Percentiles rank a stretch among this genome's conserved stretches.
These are phyloP conservation scores for Zygosaccharomyces lentus DNA, from an alignment of 805 yeast species.

Conservation along the genomic window DNA sequence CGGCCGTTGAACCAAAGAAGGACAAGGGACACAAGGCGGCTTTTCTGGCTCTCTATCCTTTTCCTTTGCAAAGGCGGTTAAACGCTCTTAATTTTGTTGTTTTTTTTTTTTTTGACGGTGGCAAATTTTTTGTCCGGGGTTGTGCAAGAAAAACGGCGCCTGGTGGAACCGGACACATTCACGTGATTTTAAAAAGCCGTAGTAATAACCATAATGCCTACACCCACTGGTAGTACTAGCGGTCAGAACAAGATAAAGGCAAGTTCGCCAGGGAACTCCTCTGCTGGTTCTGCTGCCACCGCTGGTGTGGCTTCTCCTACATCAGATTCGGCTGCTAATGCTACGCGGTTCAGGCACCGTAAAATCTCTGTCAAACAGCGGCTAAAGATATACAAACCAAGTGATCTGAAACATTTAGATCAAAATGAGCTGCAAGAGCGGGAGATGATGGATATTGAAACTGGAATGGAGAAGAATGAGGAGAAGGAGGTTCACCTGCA, in stretches of 20 bases:
- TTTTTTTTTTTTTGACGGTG: slow-evolving; percentile 1
- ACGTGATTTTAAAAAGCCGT: neutral
- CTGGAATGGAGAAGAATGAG: slow-evolving; percentile 97
- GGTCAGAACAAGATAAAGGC: slow-evolving; percentile 7
- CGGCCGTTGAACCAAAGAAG: neutral
- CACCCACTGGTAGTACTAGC: slow-evolving; percentile 11
- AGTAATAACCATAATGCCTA: slow-evolving; percentile 9
- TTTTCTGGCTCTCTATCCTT: neutral
- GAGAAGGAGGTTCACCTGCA: slow-evolving; percentile 96
- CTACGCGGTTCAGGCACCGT: slow-evolving; percentile 83
- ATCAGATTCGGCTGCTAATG: slow-evolving; percentile 37
- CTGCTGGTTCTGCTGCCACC: slow-evolving; percentile 2
- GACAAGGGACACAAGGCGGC: neutral
- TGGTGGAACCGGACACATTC: slow-evolving; percentile 1
- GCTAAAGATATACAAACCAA: slow-evolving; percentile 68
- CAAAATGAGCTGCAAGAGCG: slow-evolving; percentile 56
- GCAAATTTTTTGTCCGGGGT: slow-evolving; percentile 9
- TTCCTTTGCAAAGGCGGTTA: neutral
- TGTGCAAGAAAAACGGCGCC: neutral
- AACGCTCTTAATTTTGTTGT: neutral
- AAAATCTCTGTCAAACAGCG: slow-evolving; percentile 91
- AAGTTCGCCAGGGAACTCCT: slow-evolving; percentile 5
- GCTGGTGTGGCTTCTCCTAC: slow-evolving; percentile 9
- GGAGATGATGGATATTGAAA: slow-evolving; percentile 83
- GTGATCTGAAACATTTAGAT: slow-evolving; percentile 77